Base-by-base conservation (phyloP, 495 filamentous ascomycete genomes). In the Lindgomyces ingoldianus region DNA sequence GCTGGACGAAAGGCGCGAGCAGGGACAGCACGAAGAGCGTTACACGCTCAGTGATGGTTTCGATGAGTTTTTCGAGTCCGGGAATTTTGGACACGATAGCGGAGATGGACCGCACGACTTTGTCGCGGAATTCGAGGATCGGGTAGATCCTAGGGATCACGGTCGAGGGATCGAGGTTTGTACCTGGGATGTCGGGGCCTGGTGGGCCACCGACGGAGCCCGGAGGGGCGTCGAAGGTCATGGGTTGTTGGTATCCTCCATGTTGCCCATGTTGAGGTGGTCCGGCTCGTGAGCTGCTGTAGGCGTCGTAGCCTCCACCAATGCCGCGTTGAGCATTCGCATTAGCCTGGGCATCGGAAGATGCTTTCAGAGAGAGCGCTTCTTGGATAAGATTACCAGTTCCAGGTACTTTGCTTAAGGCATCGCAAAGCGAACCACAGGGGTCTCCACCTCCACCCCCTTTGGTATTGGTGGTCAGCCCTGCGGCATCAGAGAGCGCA, bases 41-140 rank as follows among this genome's bases (percentile, higher is more conserved):
- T 29, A 98, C 77, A 0, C 89, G 91, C 72, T 98, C 94, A 50
- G 87, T 89, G 72, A 98, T 93, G 62, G 89, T 93, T 62, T 97
- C 92, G 25, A 97, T 83, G 3, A 96, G 78, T 3, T 83, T 81
- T 72, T 96, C 90, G 1, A 98, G 81, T 2, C 93, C 94, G 0
- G 93, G 93, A 29, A 98, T 89, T 78, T 92, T 96, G 68, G 93
- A 89, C 64, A 98, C 91, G 55, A 91, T 88, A 45, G 84, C 82
- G 62, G 84, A 88, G 73, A 98, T 89, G 29, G 85, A 81, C 33
- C 88, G 89, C 24, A 96, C 93, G 36, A 97, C 92, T 64, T 87
- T 91, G 81, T 98, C 94, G 39, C 94, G 84, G 79, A 97, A 98
- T 55, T 89, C 85, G 9, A 98, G 83, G 61, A 98, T 96, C 0